phyloP scores from a whole-genome alignment of 2,329 filamentous ascomycete genomes.

The Helicocarpus griseus region DNA sequence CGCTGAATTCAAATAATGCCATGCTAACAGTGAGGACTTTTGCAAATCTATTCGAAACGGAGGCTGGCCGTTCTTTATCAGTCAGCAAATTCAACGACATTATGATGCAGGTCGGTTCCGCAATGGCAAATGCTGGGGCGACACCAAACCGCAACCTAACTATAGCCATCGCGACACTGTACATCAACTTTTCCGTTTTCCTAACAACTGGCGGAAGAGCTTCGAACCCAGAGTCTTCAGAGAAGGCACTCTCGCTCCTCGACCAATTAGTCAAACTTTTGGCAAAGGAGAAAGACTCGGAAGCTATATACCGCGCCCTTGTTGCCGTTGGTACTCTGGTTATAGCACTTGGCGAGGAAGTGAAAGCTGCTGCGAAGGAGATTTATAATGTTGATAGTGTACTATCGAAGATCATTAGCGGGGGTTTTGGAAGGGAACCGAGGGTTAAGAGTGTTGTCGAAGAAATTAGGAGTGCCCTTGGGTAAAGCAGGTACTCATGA shows the following conservation, averaged over 20 bases:
- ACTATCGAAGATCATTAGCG: conserved; percentile 39
- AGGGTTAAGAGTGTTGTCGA: conserved; percentile 49
- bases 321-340: conserved; percentile 75
- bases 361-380: conserved; percentile 49
- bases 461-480: conserved; percentile 45
- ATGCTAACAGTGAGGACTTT: conserved; percentile 81
- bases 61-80: conserved; percentile 58
- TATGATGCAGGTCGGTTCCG: conserved; percentile 50
- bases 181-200: conserved; percentile 76
- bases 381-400: conserved; percentile 44
- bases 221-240: conserved; percentile 32
- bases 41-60: conserved; percentile 72
- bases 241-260: conserved; percentile 46
- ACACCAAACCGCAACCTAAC: conserved; percentile 65
- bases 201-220: conserved; percentile 42
- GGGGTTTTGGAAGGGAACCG: conserved; percentile 45
- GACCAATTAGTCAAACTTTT: conserved; percentile 56
- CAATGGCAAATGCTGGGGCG: conserved; percentile 44
- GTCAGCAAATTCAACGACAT: conserved; percentile 51
- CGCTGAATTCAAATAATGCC: conserved; percentile 64
- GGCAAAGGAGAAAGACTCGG: conserved; percentile 59
- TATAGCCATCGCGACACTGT: conserved; percentile 70
- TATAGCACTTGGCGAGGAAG: conserved; percentile 47
- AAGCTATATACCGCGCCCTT: conserved; percentile 72
- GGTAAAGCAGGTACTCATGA: too few relatives aligned